These are phyloP conservation scores for Trichophyton verrucosum DNA, from an alignment of 2,329 filamentous ascomycete genomes.

Conservation along the genomic window DNA sequence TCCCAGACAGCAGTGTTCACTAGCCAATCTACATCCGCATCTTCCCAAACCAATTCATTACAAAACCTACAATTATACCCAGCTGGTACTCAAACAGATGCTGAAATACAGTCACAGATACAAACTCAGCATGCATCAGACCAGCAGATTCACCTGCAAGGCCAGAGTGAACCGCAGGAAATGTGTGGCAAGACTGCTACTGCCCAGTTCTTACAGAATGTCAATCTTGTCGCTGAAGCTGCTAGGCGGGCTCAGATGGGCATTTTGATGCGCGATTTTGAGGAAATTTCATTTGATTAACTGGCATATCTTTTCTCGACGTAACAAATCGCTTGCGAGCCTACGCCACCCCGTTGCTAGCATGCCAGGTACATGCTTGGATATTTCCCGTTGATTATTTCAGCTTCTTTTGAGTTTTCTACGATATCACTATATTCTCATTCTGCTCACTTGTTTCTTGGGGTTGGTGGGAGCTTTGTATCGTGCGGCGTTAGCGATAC, in stretches of 20 bases:
- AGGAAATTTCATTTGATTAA: conserved; percentile 22
- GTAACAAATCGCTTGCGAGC: not conserved
- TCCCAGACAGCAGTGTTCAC: not conserved
- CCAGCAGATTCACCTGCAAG: not conserved
- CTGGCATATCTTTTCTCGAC: not conserved
- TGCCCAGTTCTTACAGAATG: conserved; percentile 60
- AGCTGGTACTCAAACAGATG: not conserved
- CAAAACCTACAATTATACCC: not conserved
- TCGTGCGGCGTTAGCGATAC: too few relatives aligned
- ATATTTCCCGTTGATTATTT: too few relatives aligned
- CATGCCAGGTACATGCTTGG: not conserved
- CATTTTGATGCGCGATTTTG: conserved; percentile 75
- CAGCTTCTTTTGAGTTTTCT: not conserved
- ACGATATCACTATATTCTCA: not conserved
- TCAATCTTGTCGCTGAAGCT: conserved; percentile 79
- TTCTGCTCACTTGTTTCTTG: not conserved
- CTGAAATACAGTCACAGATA: not conserved
- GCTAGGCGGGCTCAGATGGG: conserved; percentile 88
- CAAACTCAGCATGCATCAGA: not conserved
- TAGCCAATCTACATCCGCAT: not conserved
- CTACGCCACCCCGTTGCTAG: not conserved
- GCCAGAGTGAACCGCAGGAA: not conserved
- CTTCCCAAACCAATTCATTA: not conserved
- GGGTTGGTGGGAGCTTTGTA: too few relatives aligned
- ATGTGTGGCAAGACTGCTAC: conserved; percentile 25